Percentiles rank a stretch among this genome's conserved stretches.
Conservation (phyloP, 306 rosid species). For the Acacia confusa region DNA sequence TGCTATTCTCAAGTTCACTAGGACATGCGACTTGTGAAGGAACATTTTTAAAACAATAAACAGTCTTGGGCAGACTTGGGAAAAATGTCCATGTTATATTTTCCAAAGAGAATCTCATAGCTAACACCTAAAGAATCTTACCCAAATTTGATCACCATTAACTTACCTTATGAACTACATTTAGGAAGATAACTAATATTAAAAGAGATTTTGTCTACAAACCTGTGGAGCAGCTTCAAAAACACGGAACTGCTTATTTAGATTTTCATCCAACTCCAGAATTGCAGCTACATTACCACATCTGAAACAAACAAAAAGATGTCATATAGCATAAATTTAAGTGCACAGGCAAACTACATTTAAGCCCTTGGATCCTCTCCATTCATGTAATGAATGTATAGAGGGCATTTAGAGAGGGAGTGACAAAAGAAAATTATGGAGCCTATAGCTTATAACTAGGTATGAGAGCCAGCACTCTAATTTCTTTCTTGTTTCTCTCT, state of each 20-base stretch:
- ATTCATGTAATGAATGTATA: not conserved
- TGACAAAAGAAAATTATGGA: not conserved
- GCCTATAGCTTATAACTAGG: not conserved
- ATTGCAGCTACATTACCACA: slow-evolving; percentile 99
- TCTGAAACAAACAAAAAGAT: slow-evolving; percentile 47
- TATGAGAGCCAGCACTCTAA: not conserved
- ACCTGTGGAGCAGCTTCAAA: slow-evolving; percentile 99
- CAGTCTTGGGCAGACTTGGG: not conserved
- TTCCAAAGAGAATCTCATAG: not conserved
- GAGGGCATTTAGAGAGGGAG: not conserved
- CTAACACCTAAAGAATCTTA: not conserved
- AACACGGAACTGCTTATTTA: slow-evolving; percentile 83
- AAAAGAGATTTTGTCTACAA: slow-evolving; percentile 32
- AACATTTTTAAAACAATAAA: not conserved
- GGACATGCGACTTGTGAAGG: not conserved
- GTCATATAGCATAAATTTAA: slow-evolving; percentile 28
- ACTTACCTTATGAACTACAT: slow-evolving; percentile 9
- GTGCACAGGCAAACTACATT: not conserved
- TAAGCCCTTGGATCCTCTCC: not conserved
- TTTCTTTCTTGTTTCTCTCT: not conserved
- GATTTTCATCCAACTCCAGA: slow-evolving; percentile 88
- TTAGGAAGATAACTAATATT: slow-evolving; percentile 22
- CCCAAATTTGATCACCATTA: not conserved
- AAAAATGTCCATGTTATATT: not conserved
- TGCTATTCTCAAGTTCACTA: not conserved